phyloP scores from a whole-genome alignment of 306 rosid genomes.

The Canavalia ensiformis region DNA sequence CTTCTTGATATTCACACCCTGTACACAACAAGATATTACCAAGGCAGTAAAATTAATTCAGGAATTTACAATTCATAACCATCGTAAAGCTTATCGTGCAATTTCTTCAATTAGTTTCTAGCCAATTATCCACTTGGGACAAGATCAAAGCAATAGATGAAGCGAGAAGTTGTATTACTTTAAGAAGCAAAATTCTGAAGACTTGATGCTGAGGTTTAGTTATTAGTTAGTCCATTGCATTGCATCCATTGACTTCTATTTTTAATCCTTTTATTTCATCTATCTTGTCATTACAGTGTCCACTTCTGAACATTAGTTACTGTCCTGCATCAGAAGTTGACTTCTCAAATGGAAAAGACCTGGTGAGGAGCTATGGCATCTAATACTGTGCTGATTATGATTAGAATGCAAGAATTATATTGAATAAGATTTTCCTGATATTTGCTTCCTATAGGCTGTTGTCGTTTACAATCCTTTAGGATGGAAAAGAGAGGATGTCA shows the following conservation, averaged over 20 bases:
- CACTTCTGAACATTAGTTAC: constrained; percentile 65
- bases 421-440: constrained; percentile 5
- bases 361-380: constrained; percentile 63
- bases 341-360: constrained; percentile 69
- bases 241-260: constrained; percentile 29
- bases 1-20: constrained; percentile 3
- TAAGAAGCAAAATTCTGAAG: constrained; percentile 27
- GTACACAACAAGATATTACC: not conserved
- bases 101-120: not conserved
- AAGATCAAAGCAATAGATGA: not conserved
- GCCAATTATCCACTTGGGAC: constrained; percentile 2
- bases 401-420: constrained; percentile 9
- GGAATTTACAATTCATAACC: constrained; percentile 3
- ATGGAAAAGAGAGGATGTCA: constrained; percentile 82
- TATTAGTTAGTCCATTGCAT: constrained; percentile 3
- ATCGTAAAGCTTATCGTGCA: not conserved
- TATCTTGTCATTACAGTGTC: constrained; percentile 53
- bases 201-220: constrained; percentile 41
- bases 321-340: constrained; percentile 84
- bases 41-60: not conserved
- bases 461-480: constrained; percentile 85
- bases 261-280: constrained; percentile 20
- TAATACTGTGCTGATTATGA: constrained; percentile 28
- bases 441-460: constrained; percentile 61
- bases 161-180: not conserved